Evolutionary conservation across 164 flowering plant species (phyloP), one percentile per base, ranked within the genome.

Genomic region (Kingdonia uniflora): DNA sequence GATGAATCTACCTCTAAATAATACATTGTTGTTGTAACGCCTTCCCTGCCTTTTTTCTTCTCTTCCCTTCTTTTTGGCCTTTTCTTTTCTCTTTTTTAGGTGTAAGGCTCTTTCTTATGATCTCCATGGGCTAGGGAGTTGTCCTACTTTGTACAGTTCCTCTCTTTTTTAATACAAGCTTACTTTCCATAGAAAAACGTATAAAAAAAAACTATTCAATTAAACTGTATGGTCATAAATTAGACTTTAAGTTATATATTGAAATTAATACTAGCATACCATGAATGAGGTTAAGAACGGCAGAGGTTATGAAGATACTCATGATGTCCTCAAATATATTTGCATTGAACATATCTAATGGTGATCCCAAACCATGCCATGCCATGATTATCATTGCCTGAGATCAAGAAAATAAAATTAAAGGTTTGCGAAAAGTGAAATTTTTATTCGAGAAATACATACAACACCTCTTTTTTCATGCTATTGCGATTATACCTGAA

Each of bases 381-480:
- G 95, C 95, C 80, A 92, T 79, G 56, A 92, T 84, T 50, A 88
- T 78, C 85, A 88, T 56, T 55, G 87, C 95, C 98, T 92, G 65
- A 24, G 56, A 52, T 49, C 19, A 6, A 15, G 1, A 38, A 49
- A 17, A 14, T 43, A 15, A 37, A 33, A 51, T 1, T 54, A 17
- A n/a, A 5, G 29, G 17, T 16, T 55, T 0, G 3, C 17, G 14
- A 14, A 15, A 58, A 43, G 26, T 11, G 19, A n/a, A 21, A 17
- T 1, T 22, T 14, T 22, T 5, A 22, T n/a, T n/a, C n/a, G 33
- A 22, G 14, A 13, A 26, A 29, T 16, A 26, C 12, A 15, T 51
- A 17, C 29, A 29, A 29, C n/a, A n/a, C 35, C 8, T 22, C 52
- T 14, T 14, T 0, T 24, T 39, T 37, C 24, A 42, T 33, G 21